Evolutionary conservation across 306 rosid genomes (phyloP), one percentile per base, ranked within the genome.

Genomic region (Malus sylvestris): DNA sequence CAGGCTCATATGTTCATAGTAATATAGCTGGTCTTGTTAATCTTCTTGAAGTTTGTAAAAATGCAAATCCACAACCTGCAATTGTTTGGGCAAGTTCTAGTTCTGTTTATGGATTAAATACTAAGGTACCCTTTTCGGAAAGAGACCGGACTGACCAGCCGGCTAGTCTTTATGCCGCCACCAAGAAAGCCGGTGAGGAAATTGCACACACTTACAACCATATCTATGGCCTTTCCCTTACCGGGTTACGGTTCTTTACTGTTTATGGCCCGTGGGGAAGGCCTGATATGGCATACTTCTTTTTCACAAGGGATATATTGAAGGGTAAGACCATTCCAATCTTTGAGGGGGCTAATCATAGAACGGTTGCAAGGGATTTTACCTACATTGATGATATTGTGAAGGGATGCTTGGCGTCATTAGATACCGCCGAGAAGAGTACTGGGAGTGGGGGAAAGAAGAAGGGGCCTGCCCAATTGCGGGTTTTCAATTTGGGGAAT

Each of bases 181-280:
- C 98, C 22, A 93, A 93, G 88, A 93, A 93, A 70, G 98, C 97
- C n/a, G 98, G 98, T 52, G 98, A 93, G 76, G 98, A 93, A 72
- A 91, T 93, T 84, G 98, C 98, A 3, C 98, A 93, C 72, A 91
- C 97, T 69, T 93, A 93, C 58, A 93, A 93, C 80, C 97, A 93
- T 78, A 91, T 93, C 27, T 90, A 93, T 58, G 98, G 98, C 8
- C 96, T 95, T 67, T 92, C 98, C 10, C 83, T 95, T 27, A 95
- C 98, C 1, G 98, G 97, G 19, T 82, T 95, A 83, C 35, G 98
- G 29, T 95, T 95, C 77, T 95, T 95, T 72, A 95, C 98, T 16
- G 98, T 95, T 79, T 95, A 95, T 84, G 98, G 98, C 6, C 98
- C 98, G 4, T 95, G 98, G 98, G 98, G 98, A 46, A 88, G 97